These are phyloP conservation scores for Fusarium cicatricum DNA, from an alignment of 2,329 filamentous ascomycete genomes.

Conservation along the genomic window DNA sequence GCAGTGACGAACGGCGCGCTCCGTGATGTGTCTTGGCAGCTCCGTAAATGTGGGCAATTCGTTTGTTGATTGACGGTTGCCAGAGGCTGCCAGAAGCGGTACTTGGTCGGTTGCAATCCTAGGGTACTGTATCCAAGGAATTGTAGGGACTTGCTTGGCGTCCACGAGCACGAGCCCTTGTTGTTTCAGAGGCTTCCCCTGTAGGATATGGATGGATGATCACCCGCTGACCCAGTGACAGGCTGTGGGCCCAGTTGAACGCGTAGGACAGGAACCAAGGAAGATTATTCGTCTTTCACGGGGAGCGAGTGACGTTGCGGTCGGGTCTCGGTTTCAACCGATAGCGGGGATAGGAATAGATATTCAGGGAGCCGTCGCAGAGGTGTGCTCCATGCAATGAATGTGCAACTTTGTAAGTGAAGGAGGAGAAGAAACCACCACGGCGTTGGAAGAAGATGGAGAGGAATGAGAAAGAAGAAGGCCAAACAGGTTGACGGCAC, in stretches of 20 bases:
- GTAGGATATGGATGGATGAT: slow-evolving; percentile 21
- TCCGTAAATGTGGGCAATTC: background rate
- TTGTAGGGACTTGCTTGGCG: slow-evolving; percentile 12
- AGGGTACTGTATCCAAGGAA: slow-evolving; percentile 16
- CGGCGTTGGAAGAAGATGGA: slow-evolving; percentile 4
- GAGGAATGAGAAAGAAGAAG: background rate
- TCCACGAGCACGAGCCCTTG: slow-evolving; percentile 7
- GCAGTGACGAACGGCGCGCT: background rate
- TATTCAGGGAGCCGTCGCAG: background rate
- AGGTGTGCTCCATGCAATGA: background rate
- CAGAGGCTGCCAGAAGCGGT: background rate
- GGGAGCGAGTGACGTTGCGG: slow-evolving; percentile 29
- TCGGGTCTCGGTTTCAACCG: slow-evolving; percentile 32
- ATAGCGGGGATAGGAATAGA: slow-evolving; percentile 5
- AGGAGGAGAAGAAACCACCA: slow-evolving; percentile 6
- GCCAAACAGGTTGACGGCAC: background rate
- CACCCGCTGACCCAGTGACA: slow-evolving; percentile 25
- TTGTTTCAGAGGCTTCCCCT: slow-evolving; percentile 25
- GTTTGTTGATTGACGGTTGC: background rate
- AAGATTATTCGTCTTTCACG: slow-evolving; percentile 6
- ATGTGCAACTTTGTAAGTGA: slow-evolving; percentile 1
- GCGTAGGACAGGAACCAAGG: slow-evolving; percentile 4
- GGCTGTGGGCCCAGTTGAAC: background rate
- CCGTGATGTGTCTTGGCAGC: slow-evolving; percentile 13
- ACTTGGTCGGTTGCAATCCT: background rate